Conservation (phyloP, 2,329 filamentous ascomycete species). For the Saccharata proteae region DNA sequence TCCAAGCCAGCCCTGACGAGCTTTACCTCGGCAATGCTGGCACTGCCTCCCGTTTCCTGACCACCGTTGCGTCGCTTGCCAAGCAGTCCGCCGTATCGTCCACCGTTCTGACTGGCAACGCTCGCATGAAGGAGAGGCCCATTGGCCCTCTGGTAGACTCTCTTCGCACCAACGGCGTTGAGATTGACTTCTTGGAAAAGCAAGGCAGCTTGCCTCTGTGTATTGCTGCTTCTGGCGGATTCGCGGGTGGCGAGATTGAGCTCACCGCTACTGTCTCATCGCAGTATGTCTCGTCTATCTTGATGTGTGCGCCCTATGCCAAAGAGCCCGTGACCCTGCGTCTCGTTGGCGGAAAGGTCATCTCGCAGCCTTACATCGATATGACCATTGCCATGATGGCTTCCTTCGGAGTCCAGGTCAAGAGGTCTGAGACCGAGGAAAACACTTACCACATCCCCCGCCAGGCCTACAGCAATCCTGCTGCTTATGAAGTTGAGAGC, state of each 20-base stretch:
- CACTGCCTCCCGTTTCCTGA: conserved; percentile 89
- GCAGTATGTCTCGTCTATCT: conserved; percentile 94
- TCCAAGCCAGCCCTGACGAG: conserved; percentile 62
- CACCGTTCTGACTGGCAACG: conserved; percentile 83
- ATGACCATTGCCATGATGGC: conserved; percentile 99
- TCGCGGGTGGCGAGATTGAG: conserved; percentile 71
- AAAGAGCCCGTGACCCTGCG: conserved; percentile 85
- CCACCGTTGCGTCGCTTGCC: conserved; percentile 79
- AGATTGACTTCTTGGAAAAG: conserved; percentile 73
- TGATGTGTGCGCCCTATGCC: conserved; percentile 95
- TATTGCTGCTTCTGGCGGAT: conserved; percentile 50
- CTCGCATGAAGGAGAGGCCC: conserved; percentile 89
- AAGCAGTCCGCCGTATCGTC: conserved; percentile 50
- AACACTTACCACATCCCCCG: conserved; percentile 92
- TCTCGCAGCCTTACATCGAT: conserved; percentile 94
- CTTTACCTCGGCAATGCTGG: conserved; percentile 94
- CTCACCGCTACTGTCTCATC: conserved; percentile 92
- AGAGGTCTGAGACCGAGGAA: conserved; percentile 61
- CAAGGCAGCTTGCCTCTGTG: conserved; percentile 73
- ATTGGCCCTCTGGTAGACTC: conserved; percentile 91
- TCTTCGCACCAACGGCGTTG: conserved; percentile 73
- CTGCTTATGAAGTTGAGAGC: conserved; percentile 84
- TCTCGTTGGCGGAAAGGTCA: conserved; percentile 90
- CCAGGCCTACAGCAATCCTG: conserved; percentile 69
- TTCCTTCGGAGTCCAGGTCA: conserved; percentile 73